Evolutionary conservation across 257 asterid genomes (phyloP).

Genomic region (Petrea volubilis): DNA sequence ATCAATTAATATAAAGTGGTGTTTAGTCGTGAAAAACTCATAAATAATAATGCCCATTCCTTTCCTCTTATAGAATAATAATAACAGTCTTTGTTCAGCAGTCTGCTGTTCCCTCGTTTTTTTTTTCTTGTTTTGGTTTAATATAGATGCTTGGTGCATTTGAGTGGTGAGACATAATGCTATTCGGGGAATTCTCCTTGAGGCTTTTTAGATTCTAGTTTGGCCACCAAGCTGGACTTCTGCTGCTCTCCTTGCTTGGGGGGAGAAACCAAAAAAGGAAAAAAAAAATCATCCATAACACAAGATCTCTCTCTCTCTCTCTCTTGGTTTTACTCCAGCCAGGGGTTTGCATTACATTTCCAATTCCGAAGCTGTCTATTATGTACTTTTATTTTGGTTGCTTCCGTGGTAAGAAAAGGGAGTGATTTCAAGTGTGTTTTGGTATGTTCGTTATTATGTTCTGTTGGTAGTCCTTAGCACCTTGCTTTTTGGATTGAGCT

Average conservation of each 20-base stretch:
- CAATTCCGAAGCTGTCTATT: not conserved
- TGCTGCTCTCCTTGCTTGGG: too few relatives aligned
- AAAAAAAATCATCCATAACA: too few relatives aligned
- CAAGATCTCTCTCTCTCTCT: too few relatives aligned
- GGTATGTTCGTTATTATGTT: not conserved
- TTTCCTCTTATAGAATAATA: not conserved
- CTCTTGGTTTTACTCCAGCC: not conserved
- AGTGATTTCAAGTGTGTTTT: not conserved
- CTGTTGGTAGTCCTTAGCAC: not conserved
- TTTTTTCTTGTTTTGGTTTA: too few relatives aligned
- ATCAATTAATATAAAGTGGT: not conserved
- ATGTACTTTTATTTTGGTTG: not conserved
- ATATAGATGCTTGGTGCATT: not conserved
- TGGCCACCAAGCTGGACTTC: not conserved
- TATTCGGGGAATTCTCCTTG: not conserved
- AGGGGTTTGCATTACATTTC: not conserved
- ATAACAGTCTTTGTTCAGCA: not conserved
- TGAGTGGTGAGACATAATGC: not conserved
- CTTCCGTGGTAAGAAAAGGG: not conserved
- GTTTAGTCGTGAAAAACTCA: not conserved
- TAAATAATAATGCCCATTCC: not conserved
- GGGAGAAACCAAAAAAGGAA: too few relatives aligned
- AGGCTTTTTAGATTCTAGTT: not conserved
- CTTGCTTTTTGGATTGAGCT: constrained; percentile 22
- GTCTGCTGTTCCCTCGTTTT: not conserved